Percentiles rank a stretch among this genome's conserved stretches.
Conservation (phyloP, 2,329 filamentous ascomycete genomes). For the Claviceps sp. region DNA sequence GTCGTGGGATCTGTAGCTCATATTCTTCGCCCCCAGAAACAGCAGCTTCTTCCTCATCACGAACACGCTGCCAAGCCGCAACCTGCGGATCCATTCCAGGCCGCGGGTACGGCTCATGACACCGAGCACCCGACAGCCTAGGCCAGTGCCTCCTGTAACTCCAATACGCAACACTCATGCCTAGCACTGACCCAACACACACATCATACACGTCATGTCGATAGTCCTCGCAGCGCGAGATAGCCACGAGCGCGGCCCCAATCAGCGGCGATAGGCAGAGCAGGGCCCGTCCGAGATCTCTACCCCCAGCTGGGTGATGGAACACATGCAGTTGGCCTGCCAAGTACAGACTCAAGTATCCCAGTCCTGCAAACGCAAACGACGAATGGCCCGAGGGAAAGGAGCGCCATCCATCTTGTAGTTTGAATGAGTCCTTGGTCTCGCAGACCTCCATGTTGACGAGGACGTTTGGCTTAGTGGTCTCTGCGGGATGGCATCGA, state of each 20-base stretch:
- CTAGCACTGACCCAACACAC: conserved; percentile 45
- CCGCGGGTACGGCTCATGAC: conserved; percentile 43
- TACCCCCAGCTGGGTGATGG: conserved; percentile 26
- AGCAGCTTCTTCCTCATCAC: conserved; percentile 40
- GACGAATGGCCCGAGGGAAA: conserved; percentile 73
- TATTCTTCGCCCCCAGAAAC: conserved; percentile 22
- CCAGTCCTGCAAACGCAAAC: conserved; percentile 67
- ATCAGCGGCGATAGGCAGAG: conserved; percentile 45
- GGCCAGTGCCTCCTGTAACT: conserved; percentile 55
- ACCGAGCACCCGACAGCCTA: conserved; percentile 34
- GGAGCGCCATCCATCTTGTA: conserved; percentile 74
- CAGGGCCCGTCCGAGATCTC: conserved; percentile 42
- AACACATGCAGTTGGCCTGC: conserved; percentile 53
- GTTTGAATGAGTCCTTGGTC: conserved; percentile 48
- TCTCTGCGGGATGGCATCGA: conserved; percentile 59
- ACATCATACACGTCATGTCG: conserved; percentile 61
- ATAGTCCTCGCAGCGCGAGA: conserved; percentile 57
- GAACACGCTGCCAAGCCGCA: conserved; percentile 28
- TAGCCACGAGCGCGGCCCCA: conserved; percentile 53
- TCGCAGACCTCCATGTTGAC: conserved; percentile 62
- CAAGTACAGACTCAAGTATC: conserved; percentile 58
- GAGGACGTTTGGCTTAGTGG: conserved; percentile 34
- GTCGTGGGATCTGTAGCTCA: conserved; percentile 10
- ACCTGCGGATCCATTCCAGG: conserved; percentile 23
- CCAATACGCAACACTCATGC: conserved; percentile 47